phyloP scores from a whole-genome alignment of 1,139 yeast species.

The Komagataea norvegica region DNA sequence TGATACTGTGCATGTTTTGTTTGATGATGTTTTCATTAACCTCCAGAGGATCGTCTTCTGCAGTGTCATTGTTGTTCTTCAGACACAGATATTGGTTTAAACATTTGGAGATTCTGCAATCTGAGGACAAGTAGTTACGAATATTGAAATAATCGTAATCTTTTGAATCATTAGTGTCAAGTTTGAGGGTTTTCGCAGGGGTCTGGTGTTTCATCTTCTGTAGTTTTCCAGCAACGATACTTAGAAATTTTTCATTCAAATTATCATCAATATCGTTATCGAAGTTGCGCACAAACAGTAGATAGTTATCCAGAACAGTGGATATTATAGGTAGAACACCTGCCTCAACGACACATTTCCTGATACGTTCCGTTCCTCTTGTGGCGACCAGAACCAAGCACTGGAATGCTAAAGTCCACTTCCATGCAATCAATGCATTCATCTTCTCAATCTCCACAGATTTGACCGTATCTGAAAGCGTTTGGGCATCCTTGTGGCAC shows the following conservation, averaged over 20 bases:
- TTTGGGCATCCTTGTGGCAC: conserved; percentile 37
- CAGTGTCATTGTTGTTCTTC: neutral
- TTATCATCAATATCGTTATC: conserved; percentile 29
- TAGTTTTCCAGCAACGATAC: conserved; percentile 6
- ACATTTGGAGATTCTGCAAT: conserved; percentile 3
- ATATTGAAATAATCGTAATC: conserved; percentile 10
- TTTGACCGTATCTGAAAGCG: conserved; percentile 12
- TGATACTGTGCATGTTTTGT: conserved; percentile 19
- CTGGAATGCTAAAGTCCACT: conserved; percentile 94
- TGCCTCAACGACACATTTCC: conserved; percentile 84
- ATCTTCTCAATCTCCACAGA: conserved; percentile 30
- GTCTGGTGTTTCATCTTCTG: conserved; percentile 1
- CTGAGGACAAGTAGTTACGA: conserved; percentile 2
- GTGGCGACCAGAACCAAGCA: conserved; percentile 89
- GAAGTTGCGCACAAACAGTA: conserved; percentile 35
- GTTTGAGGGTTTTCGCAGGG: neutral
- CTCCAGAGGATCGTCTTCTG: conserved; percentile 4
- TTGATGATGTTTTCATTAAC: conserved; percentile 12
- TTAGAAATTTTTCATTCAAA: conserved; percentile 14
- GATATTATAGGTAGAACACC: conserved; percentile 90
- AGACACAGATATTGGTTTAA: neutral
- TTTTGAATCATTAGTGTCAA: neutral
- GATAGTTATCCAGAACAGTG: conserved; percentile 83
- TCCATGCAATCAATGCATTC: conserved; percentile 75
- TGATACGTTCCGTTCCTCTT: conserved; percentile 80